Conservation (phyloP, 2,329 filamentous ascomycete species). For the Fusarium piperis region DNA sequence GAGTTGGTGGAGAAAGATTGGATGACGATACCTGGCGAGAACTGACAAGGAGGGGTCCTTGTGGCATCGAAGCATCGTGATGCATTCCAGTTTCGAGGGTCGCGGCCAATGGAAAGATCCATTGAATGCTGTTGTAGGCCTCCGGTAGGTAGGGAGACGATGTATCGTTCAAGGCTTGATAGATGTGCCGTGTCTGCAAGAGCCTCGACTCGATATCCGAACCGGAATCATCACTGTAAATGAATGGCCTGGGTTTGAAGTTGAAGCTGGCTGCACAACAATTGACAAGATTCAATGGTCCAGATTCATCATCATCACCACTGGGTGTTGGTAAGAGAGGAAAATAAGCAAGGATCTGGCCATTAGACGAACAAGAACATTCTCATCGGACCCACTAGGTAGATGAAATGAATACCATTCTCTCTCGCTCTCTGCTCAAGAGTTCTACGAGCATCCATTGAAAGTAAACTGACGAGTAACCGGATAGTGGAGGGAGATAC, state of each 20-base stretch:
- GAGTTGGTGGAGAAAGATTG: conserved; percentile 26
- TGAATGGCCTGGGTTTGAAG: not conserved
- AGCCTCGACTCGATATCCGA: not conserved
- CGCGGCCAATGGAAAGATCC: conserved; percentile 1
- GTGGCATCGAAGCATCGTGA: conserved; percentile 29
- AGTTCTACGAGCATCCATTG: conserved; percentile 2
- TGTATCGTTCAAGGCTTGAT: not conserved
- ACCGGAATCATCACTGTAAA: not conserved
- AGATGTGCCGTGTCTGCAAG: not conserved
- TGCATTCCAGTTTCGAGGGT: conserved; percentile 42
- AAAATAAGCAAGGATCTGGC: not conserved
- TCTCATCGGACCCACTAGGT: not conserved
- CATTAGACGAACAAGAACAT: not conserved
- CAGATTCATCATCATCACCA: not conserved
- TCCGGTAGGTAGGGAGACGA: conserved; percentile 23
- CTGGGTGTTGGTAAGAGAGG: not conserved
- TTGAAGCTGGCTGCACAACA: conserved; percentile 12
- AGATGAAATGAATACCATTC: not conserved
- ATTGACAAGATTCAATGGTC: not conserved
- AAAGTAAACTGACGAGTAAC: not conserved
- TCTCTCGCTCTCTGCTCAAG: conserved; percentile 8
- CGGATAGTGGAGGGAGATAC: not conserved
- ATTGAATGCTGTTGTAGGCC: conserved; percentile 1
- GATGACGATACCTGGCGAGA: conserved; percentile 18
- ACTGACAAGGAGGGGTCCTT: conserved; percentile 19